Evolutionary conservation across 2,329 filamentous ascomycete genomes (phyloP).

Genomic region (Penicillium sp.): DNA sequence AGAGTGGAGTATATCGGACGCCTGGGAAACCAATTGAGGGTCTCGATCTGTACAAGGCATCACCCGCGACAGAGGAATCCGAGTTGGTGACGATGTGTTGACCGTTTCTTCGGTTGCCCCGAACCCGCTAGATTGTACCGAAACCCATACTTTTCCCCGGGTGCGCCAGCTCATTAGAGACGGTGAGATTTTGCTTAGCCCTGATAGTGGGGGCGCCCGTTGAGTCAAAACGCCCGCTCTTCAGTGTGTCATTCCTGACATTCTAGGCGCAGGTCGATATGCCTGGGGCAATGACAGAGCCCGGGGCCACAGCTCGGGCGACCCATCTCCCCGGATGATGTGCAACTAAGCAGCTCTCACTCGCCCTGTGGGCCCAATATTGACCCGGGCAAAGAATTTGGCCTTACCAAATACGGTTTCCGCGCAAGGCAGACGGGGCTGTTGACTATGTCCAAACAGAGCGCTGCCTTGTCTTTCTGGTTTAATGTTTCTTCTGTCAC

Average conservation of each 20-base stretch:
- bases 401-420: conserved; percentile 16
- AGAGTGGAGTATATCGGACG: conserved; percentile 4
- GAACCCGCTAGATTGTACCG: conserved; percentile 1
- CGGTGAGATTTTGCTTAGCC: conserved; percentile 20
- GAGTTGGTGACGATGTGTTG: conserved; percentile 7
- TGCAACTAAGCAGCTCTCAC: conserved; percentile 2
- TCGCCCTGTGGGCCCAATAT: conserved; percentile 11
- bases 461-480: conserved; percentile 11
- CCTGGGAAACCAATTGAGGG: conserved; percentile 11
- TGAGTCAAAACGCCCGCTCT: conserved; percentile 16
- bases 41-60: conserved; percentile 7
- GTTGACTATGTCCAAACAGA: conserved; percentile 6
- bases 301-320: conserved; percentile 10
- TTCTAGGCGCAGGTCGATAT: conserved; percentile 8
- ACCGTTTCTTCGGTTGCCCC: conserved; percentile 20
- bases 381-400: conserved; percentile 8
- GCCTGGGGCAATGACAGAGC: conserved; percentile 8
- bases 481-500: not conserved
- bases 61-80: not conserved
- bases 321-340: conserved; percentile 14
- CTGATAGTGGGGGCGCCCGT: conserved; percentile 7
- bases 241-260: conserved; percentile 14
- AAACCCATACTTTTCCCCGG: conserved; percentile 9
- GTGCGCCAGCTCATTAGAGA: conserved; percentile 2
- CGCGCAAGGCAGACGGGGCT: conserved; percentile 21